phyloP scores from a whole-genome alignment of 257 asterid genomes.

The Nemophila menziesii region DNA sequence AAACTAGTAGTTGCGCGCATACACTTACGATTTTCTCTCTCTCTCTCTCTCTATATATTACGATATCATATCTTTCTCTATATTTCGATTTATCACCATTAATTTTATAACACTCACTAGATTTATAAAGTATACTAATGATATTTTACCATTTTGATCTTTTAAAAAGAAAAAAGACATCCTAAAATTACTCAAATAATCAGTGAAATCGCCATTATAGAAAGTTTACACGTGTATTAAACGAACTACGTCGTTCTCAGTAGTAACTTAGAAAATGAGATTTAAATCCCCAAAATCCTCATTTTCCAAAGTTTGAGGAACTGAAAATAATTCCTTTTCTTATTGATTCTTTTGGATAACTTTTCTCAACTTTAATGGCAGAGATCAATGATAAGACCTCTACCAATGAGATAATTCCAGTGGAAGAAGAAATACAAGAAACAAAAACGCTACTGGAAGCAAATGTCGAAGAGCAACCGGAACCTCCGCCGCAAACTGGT shows the following conservation, averaged over 20 bases:
- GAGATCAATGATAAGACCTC: conserved; percentile 31
- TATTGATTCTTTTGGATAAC: neutral
- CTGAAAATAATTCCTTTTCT: neutral
- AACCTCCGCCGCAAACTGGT: conserved; percentile 16
- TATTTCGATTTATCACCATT: too few species aligned
- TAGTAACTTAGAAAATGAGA: neutral
- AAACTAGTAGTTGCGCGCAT: too few species aligned
- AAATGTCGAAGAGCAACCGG: conserved; percentile 18
- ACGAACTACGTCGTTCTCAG: neutral
- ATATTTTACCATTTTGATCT: too few species aligned
- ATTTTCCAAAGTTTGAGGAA: neutral
- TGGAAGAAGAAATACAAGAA: conserved; percentile 10
- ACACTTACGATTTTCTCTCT: too few species aligned
- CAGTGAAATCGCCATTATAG: too few species aligned
- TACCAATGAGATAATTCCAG: conserved; percentile 31
- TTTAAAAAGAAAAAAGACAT: too few species aligned
- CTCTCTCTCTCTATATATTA: too few species aligned
- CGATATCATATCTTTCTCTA: too few species aligned
- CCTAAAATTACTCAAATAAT: too few species aligned
- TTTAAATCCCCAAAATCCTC: conserved; percentile 3
- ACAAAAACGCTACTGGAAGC: neutral
- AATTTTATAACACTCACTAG: too few species aligned
- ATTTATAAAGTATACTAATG: too few species aligned
- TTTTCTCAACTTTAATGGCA: conserved; percentile 31
- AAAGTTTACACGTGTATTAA: too few species aligned